Conservation (phyloP, 495 filamentous ascomycete genomes). For the Xylona heveae region DNA sequence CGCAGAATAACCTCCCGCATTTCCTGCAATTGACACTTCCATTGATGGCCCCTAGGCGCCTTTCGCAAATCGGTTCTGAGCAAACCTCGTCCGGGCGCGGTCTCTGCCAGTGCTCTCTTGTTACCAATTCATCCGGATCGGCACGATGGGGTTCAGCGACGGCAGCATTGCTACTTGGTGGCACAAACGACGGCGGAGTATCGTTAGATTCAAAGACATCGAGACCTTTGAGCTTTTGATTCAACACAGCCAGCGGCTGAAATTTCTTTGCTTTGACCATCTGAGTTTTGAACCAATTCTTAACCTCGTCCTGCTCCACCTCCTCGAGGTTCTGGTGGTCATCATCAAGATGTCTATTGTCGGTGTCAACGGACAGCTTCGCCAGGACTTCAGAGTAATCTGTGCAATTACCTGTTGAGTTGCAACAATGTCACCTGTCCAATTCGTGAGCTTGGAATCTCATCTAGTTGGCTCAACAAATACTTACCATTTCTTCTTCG, state of each 20-base stretch:
- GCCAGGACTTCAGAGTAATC: too few species aligned
- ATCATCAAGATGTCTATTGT: conserved; percentile 70
- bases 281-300: conserved; percentile 93
- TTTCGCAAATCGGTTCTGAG: conserved; percentile 69
- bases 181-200: conserved; percentile 15
- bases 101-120: conserved; percentile 72
- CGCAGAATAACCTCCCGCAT: conserved; percentile 85
- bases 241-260: conserved; percentile 74
- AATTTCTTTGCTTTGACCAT: conserved; percentile 92
- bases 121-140: conserved; percentile 85
- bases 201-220: conserved; percentile 97
- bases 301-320: conserved; percentile 85
- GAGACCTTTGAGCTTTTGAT: conserved; percentile 91
- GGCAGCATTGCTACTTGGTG: conserved; percentile 5
- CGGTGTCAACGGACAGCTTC: neutral
- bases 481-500: conserved; percentile 75
- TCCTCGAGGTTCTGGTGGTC: conserved; percentile 84
- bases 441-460: too few species aligned
- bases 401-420: conserved; percentile 50
- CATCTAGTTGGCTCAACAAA: conserved; percentile 1
- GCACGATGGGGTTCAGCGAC: conserved; percentile 21
- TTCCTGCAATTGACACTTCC: conserved; percentile 82
- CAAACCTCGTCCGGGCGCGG: conserved; percentile 53
- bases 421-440: conserved; percentile 8
- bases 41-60: conserved; percentile 51